Percentiles rank a stretch among this genome's conserved stretches.
Conservation (phyloP, 176 grass and related monocot species). For the Elaeis guineensis region DNA sequence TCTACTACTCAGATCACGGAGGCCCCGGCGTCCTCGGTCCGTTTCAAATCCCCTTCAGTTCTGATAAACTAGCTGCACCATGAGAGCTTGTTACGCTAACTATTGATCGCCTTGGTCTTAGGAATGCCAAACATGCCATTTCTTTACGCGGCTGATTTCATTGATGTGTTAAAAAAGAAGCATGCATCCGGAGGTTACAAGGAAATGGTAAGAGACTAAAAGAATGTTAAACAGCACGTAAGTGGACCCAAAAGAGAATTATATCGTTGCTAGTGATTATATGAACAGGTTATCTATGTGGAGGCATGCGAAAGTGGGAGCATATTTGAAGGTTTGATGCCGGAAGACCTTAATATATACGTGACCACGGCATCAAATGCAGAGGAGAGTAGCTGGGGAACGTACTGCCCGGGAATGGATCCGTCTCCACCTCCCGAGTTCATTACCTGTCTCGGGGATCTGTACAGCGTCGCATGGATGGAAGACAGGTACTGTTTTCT, state of each 20-base stretch:
- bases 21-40: slow-evolving; percentile 89
- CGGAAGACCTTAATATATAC: slow-evolving; percentile 66
- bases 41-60: slow-evolving; percentile 4
- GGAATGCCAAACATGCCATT: slow-evolving; percentile 81
- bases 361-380: slow-evolving; percentile 78
- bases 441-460: slow-evolving; percentile 71
- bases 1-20: slow-evolving; percentile 95
- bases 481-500: slow-evolving; percentile 64
- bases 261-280: background rate
- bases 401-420: slow-evolving; percentile 70
- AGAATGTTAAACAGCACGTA: too few species aligned
- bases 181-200: slow-evolving; percentile 71
- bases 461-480: slow-evolving; percentile 96
- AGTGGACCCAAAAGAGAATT: too few species aligned
- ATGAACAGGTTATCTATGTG: slow-evolving; percentile 72
- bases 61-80: slow-evolving; percentile 1
- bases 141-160: slow-evolving; percentile 75
- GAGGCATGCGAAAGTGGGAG: slow-evolving; percentile 97
- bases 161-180: slow-evolving; percentile 63
- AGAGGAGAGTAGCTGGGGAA: slow-evolving; percentile 71
- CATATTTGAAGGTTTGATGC: slow-evolving; percentile 85
- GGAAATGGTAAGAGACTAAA: slow-evolving; percentile 51
- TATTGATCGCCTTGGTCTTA: slow-evolving; percentile 2
- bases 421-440: slow-evolving; percentile 58
- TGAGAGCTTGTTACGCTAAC: slow-evolving; percentile 6